These are phyloP conservation scores for Linum lewisii DNA, from an alignment of 345 rosid genomes.

Conservation along the genomic window DNA sequence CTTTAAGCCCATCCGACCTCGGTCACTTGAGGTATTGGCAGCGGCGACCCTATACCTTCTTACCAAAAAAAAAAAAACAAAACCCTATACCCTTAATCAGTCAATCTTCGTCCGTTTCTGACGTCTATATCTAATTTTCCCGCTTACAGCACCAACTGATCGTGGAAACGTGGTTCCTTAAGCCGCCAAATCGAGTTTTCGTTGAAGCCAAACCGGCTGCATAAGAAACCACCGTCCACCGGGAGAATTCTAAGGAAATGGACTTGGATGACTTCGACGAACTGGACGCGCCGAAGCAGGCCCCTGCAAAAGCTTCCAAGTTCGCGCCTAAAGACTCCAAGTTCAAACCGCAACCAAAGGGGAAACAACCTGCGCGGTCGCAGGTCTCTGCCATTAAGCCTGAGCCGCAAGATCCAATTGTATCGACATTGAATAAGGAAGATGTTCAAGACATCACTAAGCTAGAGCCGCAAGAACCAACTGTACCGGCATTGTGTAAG, in stretches of 20 bases:
- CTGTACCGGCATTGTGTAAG: constrained; percentile 6
- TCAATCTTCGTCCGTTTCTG: too few relatives aligned
- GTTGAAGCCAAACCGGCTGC: not conserved
- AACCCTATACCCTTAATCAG: too few relatives aligned
- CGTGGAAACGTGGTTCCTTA: too few relatives aligned
- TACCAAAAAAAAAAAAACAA: too few relatives aligned
- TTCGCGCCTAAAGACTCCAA: constrained; percentile 21
- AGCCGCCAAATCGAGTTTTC: too few relatives aligned
- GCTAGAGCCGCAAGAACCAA: constrained; percentile 10
- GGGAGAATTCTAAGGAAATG: constrained; percentile 21
- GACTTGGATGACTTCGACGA: constrained; percentile 57
- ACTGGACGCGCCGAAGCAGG: constrained; percentile 26
- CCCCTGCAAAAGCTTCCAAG: constrained; percentile 21
- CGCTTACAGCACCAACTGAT: too few relatives aligned
- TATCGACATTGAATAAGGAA: constrained; percentile 10
- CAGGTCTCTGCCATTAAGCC: not conserved
- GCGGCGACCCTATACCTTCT: too few relatives aligned
- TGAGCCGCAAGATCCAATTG: constrained; percentile 13
- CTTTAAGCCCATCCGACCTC: too few relatives aligned
- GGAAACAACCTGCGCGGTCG: constrained; percentile 16
- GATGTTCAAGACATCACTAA: constrained; percentile 27
- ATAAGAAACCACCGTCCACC: not conserved
- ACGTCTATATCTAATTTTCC: too few relatives aligned
- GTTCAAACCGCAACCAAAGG: constrained; percentile 36
- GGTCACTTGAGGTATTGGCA: too few relatives aligned